Evolutionary conservation across 2,329 filamentous ascomycete species (phyloP).

Genomic region (Colletotrichum lupini): DNA sequence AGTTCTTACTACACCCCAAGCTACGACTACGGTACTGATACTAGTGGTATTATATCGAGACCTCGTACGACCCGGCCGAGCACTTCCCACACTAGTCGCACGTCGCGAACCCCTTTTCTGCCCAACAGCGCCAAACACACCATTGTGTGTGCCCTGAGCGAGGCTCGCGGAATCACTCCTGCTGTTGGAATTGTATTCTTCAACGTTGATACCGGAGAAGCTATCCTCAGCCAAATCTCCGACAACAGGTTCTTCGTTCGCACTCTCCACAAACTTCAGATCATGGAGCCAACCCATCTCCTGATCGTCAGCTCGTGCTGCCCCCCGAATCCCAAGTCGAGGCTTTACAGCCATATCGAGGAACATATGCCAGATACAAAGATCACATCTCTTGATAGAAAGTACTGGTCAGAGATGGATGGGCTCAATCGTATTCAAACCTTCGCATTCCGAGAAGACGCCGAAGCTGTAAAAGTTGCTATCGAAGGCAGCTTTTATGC

Average conservation of each 20-base stretch:
- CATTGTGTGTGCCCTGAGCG: slow-evolving; percentile 88
- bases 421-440: slow-evolving; percentile 83
- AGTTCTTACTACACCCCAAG: neutral
- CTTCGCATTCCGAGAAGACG: slow-evolving; percentile 82
- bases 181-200: slow-evolving; percentile 88
- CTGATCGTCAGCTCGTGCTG: slow-evolving; percentile 80
- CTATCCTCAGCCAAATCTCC: slow-evolving; percentile 87
- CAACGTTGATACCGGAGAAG: slow-evolving; percentile 87
- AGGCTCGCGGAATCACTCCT: slow-evolving; percentile 87
- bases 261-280: slow-evolving; percentile 86
- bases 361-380: slow-evolving; percentile 74
- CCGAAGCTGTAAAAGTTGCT: slow-evolving; percentile 83
- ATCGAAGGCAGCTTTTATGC: slow-evolving; percentile 88
- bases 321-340: slow-evolving; percentile 74
- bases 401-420: slow-evolving; percentile 83
- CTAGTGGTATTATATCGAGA: neutral
- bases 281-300: slow-evolving; percentile 83
- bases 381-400: slow-evolving; percentile 76
- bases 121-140: slow-evolving; percentile 68
- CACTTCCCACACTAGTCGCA: slow-evolving; percentile 55
- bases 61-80: slow-evolving; percentile 43
- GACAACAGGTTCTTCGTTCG: slow-evolving; percentile 93
- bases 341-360: slow-evolving; percentile 78
- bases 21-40: neutral
- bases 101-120: slow-evolving; percentile 56